phyloP scores from a whole-genome alignment of 1,284 basidiomycete genomes.

The Boletellus sp. region DNA sequence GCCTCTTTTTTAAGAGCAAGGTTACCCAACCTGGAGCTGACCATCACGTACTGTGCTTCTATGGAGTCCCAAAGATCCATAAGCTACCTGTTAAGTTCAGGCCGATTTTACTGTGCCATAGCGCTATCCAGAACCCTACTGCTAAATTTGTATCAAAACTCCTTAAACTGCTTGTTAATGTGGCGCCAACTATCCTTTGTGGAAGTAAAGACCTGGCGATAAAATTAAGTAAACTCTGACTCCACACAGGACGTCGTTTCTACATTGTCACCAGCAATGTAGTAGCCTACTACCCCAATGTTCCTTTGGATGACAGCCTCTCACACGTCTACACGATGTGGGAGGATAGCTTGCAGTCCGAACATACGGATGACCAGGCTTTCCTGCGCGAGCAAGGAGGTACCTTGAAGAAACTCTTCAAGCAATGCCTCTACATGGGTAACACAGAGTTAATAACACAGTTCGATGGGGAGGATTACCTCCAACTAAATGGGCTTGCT shows the following conservation, averaged over 20 bases:
- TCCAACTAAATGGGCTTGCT: background rate
- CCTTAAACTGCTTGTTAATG: conserved; percentile 7
- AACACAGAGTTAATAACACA: background rate
- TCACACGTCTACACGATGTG: background rate
- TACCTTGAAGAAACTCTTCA: background rate
- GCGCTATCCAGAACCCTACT: background rate
- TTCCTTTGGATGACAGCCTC: background rate
- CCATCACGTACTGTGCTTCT: background rate
- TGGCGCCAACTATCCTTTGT: background rate
- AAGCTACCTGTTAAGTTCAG: conserved; percentile 1
- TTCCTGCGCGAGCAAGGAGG: too few species aligned
- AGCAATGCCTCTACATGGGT: accelerated
- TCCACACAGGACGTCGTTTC: accelerated
- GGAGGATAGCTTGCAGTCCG: background rate
- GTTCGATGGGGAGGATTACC: background rate
- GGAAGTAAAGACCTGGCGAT: conserved; percentile 8
- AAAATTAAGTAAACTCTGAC: background rate
- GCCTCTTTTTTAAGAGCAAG: background rate
- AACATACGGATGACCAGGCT: too few species aligned
- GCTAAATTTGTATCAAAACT: conserved; percentile 10
- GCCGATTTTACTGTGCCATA: conserved; percentile 1
- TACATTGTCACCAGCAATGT: conserved; percentile 5
- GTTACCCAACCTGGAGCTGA: background rate
- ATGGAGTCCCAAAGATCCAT: conserved; percentile 14
- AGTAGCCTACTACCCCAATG: background rate